Conservation (phyloP, 805 yeast species). For the Wickerhamiella nectarea region DNA sequence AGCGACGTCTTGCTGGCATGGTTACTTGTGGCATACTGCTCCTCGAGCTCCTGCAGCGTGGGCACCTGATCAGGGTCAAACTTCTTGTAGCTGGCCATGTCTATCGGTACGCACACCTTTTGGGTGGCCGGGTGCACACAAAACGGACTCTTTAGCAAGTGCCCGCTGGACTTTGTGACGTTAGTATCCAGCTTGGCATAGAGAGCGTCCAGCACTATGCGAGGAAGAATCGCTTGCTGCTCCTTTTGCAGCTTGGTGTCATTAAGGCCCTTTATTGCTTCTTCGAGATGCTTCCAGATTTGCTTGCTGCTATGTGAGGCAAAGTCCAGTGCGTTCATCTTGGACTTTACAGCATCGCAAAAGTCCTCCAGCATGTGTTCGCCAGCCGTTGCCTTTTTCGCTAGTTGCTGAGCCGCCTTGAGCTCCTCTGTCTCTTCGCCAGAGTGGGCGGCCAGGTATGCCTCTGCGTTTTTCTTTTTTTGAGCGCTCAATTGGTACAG, state of each 20-base stretch:
- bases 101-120: constrained; percentile 77
- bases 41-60: constrained; percentile 49
- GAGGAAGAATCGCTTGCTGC: background rate
- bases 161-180: constrained; percentile 80
- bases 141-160: constrained; percentile 88
- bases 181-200: constrained; percentile 90
- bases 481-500: background rate
- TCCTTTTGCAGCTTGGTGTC: background rate
- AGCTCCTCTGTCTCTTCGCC: constrained; percentile 36
- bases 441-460: constrained; percentile 39
- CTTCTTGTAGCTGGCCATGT: constrained; percentile 27
- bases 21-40: constrained; percentile 34
- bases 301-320: background rate
- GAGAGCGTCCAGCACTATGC: constrained; percentile 24
- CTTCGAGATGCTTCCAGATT: background rate
- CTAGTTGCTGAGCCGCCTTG: constrained; percentile 29
- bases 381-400: constrained; percentile 69
- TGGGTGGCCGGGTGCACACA: constrained; percentile 96
- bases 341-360: background rate
- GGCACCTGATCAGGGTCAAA: constrained; percentile 79
- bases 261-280: background rate
- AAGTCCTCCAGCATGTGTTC: constrained; percentile 30
- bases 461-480: background rate
- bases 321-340: background rate
- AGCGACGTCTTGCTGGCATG: constrained; percentile 47